Evolutionary conservation across 192 early-diverging fungal genomes (phyloP).

Genomic region (Coemansia sp.): DNA sequence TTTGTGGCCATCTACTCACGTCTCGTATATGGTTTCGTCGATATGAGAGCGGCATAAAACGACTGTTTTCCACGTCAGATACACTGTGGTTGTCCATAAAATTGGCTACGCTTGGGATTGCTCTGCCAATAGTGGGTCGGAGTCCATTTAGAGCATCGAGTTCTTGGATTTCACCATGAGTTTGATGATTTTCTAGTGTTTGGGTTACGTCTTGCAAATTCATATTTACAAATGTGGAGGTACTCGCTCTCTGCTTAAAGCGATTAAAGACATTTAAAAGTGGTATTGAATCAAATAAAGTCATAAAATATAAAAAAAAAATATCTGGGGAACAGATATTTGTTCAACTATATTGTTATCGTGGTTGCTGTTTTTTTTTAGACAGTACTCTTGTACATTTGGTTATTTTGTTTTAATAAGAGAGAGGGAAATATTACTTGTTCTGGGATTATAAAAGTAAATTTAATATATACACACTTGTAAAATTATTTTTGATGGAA

Average conservation of each 20-base stretch:
- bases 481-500: too few species aligned
- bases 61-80: background rate
- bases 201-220: background rate
- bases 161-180: background rate
- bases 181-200: background rate
- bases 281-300: slow-evolving; percentile 1
- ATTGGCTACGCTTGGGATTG: slow-evolving; percentile 6
- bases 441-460: too few species aligned
- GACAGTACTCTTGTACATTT: too few species aligned
- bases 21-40: background rate
- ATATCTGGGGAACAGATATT: too few species aligned
- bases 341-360: too few species aligned
- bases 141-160: background rate
- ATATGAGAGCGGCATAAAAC: background rate
- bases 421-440: too few species aligned
- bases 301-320: slow-evolving; percentile 2
- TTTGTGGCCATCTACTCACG: background rate
- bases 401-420: too few species aligned
- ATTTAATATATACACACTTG: too few species aligned
- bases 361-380: too few species aligned
- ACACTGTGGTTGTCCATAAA: slow-evolving; percentile 13
- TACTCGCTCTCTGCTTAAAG: background rate
- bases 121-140: background rate
- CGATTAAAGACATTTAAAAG: background rate
- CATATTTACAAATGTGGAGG: background rate